Evolutionary conservation across 2,329 filamentous ascomycete species (phyloP).

Genomic region (Grosmannia penicillata): DNA sequence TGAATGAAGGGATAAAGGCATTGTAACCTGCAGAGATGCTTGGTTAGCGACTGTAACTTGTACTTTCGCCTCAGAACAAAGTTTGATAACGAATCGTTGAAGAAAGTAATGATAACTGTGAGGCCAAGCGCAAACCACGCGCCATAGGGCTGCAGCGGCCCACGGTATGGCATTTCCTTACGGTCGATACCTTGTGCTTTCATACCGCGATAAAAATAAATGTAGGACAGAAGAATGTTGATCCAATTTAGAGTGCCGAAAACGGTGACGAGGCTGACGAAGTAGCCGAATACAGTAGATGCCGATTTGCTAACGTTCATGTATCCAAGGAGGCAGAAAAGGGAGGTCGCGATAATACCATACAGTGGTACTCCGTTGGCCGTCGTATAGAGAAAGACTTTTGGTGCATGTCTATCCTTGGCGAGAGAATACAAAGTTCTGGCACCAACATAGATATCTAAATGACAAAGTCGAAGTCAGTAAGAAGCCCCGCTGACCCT

Average conservation of each 20-base stretch:
- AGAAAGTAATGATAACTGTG: background rate
- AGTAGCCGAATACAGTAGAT: conserved; percentile 22
- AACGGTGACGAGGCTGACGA: conserved; percentile 25
- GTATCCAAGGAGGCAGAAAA: conserved; percentile 21
- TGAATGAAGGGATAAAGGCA: conserved; percentile 49
- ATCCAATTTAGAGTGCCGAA: conserved; percentile 27
- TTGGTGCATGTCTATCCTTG: conserved; percentile 22
- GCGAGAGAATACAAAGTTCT: conserved; percentile 22
- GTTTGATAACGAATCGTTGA: conserved; percentile 1
- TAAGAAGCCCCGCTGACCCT: too few relatives aligned
- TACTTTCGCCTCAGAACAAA: conserved; percentile 16
- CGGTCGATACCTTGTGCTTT: conserved; percentile 19
- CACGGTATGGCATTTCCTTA: conserved; percentile 20
- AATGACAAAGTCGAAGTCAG: too few relatives aligned
- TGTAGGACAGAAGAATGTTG: conserved; percentile 20
- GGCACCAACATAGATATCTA: conserved; percentile 32
- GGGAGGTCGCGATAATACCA: conserved; percentile 18
- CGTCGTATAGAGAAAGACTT: conserved; percentile 18
- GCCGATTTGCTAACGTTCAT: conserved; percentile 23
- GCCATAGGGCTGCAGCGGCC: conserved; percentile 20
- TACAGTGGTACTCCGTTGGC: conserved; percentile 21
- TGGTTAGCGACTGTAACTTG: conserved; percentile 14
- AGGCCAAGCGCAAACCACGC: conserved; percentile 16
- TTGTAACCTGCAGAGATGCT: conserved; percentile 8
- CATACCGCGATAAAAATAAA: conserved; percentile 20